Evolutionary conservation across 2,329 filamentous ascomycete genomes (phyloP).

Genomic region (Claviceps quebecensis): DNA sequence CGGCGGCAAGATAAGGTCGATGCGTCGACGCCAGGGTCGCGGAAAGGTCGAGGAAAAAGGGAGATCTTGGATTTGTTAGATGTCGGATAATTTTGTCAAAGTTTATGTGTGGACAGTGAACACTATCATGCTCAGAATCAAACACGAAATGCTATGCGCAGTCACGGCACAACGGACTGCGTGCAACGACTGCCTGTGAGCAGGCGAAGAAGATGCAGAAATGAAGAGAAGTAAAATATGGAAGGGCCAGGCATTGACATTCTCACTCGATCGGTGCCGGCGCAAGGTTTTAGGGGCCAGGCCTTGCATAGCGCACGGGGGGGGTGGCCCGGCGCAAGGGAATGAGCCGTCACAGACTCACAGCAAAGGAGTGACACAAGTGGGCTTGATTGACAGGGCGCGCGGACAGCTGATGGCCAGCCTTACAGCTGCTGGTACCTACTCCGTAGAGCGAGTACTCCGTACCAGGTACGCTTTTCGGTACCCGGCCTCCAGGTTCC

Average conservation of each 20-base stretch:
- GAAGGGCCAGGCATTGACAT: slow-evolving; percentile 2
- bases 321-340: slow-evolving; percentile 1
- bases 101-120: neutral
- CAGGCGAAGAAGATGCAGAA: neutral
- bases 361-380: neutral
- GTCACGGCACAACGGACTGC: neutral
- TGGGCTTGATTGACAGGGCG: neutral
- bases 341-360: slow-evolving; percentile 1
- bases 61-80: slow-evolving; percentile 3
- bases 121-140: neutral
- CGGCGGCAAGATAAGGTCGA: slow-evolving; percentile 1
- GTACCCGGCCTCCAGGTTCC: slow-evolving; percentile 3
- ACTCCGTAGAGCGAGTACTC: neutral
- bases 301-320: slow-evolving; percentile 4
- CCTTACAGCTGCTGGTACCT: neutral
- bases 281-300: slow-evolving; percentile 5
- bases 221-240: slow-evolving; percentile 1
- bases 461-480: slow-evolving; percentile 1
- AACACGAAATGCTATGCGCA: neutral
- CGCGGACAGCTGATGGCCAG: neutral
- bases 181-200: neutral
- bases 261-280: slow-evolving; percentile 4
- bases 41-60: slow-evolving; percentile 3
- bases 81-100: neutral
- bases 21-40: slow-evolving; percentile 4